These are phyloP conservation scores for Ophiostoma tasmaniense DNA, from an alignment of 2,329 filamentous ascomycete genomes.

Conservation along the genomic window DNA sequence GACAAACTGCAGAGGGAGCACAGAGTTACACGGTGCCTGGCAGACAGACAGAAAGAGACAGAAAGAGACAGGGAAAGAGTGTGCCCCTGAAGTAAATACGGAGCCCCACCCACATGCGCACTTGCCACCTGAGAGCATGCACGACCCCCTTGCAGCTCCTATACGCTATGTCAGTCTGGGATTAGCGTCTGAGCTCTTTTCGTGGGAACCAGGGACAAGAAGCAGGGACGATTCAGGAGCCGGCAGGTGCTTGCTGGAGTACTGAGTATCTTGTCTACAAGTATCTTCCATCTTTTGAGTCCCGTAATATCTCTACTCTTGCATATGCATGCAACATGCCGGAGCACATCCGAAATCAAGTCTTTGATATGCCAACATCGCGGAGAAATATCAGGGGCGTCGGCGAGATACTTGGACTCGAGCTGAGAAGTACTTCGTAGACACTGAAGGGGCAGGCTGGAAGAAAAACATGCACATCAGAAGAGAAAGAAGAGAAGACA, in stretches of 20 bases:
- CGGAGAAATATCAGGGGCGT: neutral
- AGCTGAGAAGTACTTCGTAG: neutral
- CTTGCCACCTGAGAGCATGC: slow-evolving; percentile 3
- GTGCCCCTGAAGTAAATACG: slow-evolving; percentile 4
- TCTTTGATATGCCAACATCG: neutral
- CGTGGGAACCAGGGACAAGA: neutral
- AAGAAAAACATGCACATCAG: neutral
- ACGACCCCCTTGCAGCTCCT: slow-evolving; percentile 2
- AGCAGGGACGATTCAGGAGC: neutral
- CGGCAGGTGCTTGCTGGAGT: neutral
- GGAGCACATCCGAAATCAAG: neutral
- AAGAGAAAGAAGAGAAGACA: neutral
- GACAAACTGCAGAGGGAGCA: neutral
- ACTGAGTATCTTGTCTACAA: too few relatives aligned
- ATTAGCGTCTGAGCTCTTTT: slow-evolving; percentile 3
- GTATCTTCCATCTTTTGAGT: too few relatives aligned
- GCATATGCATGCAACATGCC: slow-evolving; percentile 1
- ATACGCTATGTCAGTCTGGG: neutral
- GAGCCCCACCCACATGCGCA: neutral
- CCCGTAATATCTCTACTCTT: neutral
- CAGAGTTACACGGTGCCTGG: slow-evolving; percentile 7
- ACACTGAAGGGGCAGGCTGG: neutral
- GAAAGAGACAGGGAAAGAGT: neutral
- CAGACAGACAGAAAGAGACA: neutral
- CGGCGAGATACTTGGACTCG: neutral